Evolutionary conservation across 352 stramenopile genomes (phyloP).

Genomic region (Aphanomyces stellatus): DNA sequence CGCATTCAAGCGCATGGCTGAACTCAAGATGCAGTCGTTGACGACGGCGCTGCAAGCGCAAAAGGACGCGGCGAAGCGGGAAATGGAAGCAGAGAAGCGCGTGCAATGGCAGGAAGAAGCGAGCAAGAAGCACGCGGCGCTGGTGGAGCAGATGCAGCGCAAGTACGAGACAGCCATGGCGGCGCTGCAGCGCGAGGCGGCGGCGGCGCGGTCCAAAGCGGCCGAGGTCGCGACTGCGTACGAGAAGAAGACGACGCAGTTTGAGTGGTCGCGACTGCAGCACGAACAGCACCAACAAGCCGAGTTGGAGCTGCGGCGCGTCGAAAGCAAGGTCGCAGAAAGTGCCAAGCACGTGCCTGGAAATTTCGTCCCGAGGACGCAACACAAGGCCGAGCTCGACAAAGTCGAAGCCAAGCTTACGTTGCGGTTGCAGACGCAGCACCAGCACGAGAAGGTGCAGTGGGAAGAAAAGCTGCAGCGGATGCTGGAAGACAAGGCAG

Average conservation of each 20-base stretch:
- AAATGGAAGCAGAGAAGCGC: constrained; percentile 1
- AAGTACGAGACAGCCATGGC: constrained; percentile 4
- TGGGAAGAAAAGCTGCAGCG: not conserved
- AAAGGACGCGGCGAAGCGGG: not conserved
- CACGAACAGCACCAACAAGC: not conserved
- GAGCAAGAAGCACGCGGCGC: constrained; percentile 6
- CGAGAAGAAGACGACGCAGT: not conserved
- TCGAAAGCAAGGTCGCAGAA: not conserved
- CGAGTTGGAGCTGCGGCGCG: not conserved
- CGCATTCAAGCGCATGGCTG: constrained; percentile 4
- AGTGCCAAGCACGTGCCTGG: not conserved
- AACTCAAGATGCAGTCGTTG: constrained; percentile 4
- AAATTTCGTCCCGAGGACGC: not conserved
- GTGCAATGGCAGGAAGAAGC: constrained; percentile 8
- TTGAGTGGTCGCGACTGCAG: not conserved
- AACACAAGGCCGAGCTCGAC: constrained; percentile 11
- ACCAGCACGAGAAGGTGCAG: not conserved
- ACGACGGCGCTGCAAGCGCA: not conserved
- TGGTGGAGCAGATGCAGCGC: not conserved
- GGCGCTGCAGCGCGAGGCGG: not conserved
- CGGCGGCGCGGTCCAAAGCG: not conserved
- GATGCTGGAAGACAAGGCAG: not conserved
- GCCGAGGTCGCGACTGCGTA: not conserved
- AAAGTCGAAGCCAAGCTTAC: not conserved
- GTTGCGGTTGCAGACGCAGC: not conserved